Base-by-base conservation (phyloP, 192 early-diverging fungal species). In the Gryganskiella cystojenkinii region DNA sequence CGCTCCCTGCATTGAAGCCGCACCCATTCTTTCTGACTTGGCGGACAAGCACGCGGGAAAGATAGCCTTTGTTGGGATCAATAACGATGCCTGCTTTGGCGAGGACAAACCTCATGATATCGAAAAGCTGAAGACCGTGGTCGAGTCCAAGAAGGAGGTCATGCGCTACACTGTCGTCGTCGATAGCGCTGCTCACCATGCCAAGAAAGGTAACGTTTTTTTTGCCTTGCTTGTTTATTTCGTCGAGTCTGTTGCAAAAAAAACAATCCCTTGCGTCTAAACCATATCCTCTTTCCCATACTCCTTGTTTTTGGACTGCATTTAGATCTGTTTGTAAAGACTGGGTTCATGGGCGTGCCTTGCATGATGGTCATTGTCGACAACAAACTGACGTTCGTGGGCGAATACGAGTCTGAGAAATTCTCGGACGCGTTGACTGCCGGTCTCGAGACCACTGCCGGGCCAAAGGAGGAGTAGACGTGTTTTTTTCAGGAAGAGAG, bases 1-100 rank as follows among this genome's bases (percentile, higher is more conserved):
- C 24, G 22, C 3, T 8, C 56, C 56, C 15, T 59, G 56, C 14
- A 27, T 59, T 3, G 9, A 59, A 28, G 56, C 56, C 15, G 56
- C 22, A 8, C 56, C 56, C 30, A 20, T 35, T 8, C 34, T 59
- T 6, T 59, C 56, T 15, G 22, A 42, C 3, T 1, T 59, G 25
- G 56, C 56, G 24, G 56, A 59, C 5, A 59, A 59, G 15, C 24
- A 59, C 13, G 56, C 25, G 3, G 56, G 56, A 22, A n/a, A 59
- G 22, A 33, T 59, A 9, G 56, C 56, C 3, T 20, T 59, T 2
- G 56, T 59, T 15, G 56, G 56, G 0, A 14, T 59, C 56, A 59
- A 59, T 24, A 45, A 59, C 40, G 56, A 59, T 7, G 25, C 24
- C 3, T 43, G 37, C 8, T 59, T 59, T 43, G 56, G 37, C 11